phyloP scores from a whole-genome alignment of 139 green algal species.

The Closterium sp. region DNA sequence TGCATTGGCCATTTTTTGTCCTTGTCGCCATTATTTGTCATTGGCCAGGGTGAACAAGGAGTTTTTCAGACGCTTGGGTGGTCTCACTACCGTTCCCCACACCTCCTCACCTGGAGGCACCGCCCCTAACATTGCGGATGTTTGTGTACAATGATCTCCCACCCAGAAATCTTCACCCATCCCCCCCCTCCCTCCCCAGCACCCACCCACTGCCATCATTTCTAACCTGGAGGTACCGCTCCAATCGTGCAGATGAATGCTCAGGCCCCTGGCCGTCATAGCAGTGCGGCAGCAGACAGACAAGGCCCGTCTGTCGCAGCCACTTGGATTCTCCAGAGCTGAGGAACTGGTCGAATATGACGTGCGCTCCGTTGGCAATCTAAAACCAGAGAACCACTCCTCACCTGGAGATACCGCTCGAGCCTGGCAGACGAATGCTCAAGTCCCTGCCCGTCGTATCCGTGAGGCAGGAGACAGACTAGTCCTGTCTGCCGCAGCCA shows the following conservation, averaged over 20 bases:
- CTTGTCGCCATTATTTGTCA: too few relatives aligned
- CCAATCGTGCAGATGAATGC: constrained; percentile 71
- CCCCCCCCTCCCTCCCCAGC: too few relatives aligned
- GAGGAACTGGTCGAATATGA: too few relatives aligned
- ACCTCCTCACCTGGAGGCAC: not conserved
- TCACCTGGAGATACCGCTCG: constrained; percentile 72
- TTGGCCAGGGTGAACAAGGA: too few relatives aligned
- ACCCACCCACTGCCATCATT: not conserved
- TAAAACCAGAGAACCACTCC: too few relatives aligned
- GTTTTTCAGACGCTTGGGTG: too few relatives aligned
- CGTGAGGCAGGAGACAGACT: constrained; percentile 82
- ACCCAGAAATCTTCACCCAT: too few relatives aligned
- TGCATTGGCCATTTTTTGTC: too few relatives aligned
- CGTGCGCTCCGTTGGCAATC: too few relatives aligned
- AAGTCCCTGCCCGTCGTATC: constrained; percentile 91
- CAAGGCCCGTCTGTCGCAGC: constrained; percentile 68
- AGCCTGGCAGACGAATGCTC: constrained; percentile 76
- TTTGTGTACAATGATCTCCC: too few relatives aligned
- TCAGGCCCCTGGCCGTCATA: constrained; percentile 92
- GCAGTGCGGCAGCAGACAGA: constrained; percentile 81
- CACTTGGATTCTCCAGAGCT: constrained; percentile 57
- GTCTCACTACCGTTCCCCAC: not conserved
- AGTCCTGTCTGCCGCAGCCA: constrained; percentile 72
- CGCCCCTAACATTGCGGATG: too few relatives aligned
- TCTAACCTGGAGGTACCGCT: constrained; percentile 72